Evolutionary conservation across 352 stramenopile species (phyloP).

Genomic region (Phytophthora meadii): DNA sequence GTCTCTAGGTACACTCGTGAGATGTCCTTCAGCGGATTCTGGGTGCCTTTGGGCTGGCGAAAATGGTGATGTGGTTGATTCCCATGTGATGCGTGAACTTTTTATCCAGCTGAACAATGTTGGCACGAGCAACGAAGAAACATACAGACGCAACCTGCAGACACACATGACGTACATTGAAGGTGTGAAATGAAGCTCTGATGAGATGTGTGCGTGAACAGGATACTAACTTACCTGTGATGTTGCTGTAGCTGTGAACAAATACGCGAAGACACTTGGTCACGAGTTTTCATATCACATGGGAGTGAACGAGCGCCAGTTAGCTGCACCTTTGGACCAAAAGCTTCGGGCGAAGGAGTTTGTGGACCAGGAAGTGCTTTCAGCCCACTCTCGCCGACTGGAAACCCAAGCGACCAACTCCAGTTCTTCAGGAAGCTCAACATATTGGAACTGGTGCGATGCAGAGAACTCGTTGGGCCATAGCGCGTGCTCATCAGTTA

Average conservation of each 20-base stretch:
- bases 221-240: slow-evolving; percentile 7
- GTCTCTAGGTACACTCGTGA: slow-evolving; percentile 64
- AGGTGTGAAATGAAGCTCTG: slow-evolving; percentile 39
- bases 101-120: slow-evolving; percentile 49
- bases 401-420: slow-evolving; percentile 29
- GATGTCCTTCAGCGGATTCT: slow-evolving; percentile 40
- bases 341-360: slow-evolving; percentile 55
- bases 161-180: slow-evolving; percentile 83
- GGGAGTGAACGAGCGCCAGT: slow-evolving; percentile 73
- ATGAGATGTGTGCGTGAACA: background rate
- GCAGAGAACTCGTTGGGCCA: slow-evolving; percentile 60
- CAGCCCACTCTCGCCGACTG: slow-evolving; percentile 34
- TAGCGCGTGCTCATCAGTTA: slow-evolving; percentile 74
- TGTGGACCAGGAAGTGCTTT: slow-evolving; percentile 64
- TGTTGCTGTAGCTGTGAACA: slow-evolving; percentile 57
- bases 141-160: slow-evolving; percentile 52
- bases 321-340: slow-evolving; percentile 41
- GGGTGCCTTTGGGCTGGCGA: slow-evolving; percentile 68
- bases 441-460: slow-evolving; percentile 78
- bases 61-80: slow-evolving; percentile 47
- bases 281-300: slow-evolving; percentile 76
- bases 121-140: slow-evolving; percentile 28
- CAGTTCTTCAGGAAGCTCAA: slow-evolving; percentile 21
- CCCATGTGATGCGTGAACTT: slow-evolving; percentile 48
- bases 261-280: slow-evolving; percentile 59